phyloP scores from a whole-genome alignment of 345 rosid genomes.

The Microcos paniculata region DNA sequence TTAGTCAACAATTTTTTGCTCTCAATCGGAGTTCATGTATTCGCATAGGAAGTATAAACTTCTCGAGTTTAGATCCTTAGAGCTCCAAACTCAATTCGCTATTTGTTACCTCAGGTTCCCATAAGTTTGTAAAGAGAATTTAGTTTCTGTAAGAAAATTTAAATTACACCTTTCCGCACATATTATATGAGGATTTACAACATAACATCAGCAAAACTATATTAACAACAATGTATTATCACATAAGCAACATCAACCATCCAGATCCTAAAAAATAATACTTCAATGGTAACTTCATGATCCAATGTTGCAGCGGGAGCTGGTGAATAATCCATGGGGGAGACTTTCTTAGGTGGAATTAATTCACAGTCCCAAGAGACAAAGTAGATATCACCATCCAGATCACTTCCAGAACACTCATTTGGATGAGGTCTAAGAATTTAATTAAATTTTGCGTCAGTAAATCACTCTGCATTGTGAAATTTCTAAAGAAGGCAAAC shows the following conservation, averaged over 20 bases:
- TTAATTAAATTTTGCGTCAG: not conserved
- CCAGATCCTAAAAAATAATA: constrained; percentile 11
- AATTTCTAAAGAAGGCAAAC: not conserved
- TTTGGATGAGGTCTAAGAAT: constrained; percentile 34
- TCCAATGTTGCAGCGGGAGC: constrained; percentile 5
- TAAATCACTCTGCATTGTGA: not conserved
- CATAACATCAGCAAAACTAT: not conserved
- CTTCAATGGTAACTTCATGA: constrained; percentile 38
- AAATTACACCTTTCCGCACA: not conserved
- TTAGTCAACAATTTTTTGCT: not conserved
- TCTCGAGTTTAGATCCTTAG: not conserved
- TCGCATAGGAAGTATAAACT: not conserved
- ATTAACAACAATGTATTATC: not conserved
- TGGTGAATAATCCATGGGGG: constrained; percentile 41
- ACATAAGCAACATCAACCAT: not conserved
- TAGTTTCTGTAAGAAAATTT: too few relatives aligned
- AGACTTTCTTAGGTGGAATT: constrained; percentile 17
- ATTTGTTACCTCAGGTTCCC: not conserved
- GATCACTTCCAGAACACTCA: constrained; percentile 44
- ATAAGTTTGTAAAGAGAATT: not conserved
- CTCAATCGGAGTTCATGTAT: not conserved
- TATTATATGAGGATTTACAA: not conserved
- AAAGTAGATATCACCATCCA: too few relatives aligned
- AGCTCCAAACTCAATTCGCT: not conserved
- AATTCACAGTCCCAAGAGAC: constrained; percentile 40